Conservation (phyloP, 2,329 filamentous ascomycete species). For the Epichloe typhina region DNA sequence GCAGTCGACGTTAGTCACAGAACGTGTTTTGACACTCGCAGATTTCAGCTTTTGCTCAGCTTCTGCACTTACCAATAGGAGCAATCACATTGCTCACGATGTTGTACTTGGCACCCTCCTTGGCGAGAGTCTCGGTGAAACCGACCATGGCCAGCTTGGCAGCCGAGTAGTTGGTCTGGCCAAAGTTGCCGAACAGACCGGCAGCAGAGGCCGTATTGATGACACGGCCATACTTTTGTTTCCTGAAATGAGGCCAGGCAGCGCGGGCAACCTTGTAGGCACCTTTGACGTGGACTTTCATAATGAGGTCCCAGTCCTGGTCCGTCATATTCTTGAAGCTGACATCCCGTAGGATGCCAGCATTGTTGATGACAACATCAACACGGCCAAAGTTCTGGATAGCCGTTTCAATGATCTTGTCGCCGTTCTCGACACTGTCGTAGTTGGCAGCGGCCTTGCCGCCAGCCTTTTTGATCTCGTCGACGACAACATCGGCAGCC, state of each 20-base stretch:
- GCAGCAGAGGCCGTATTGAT: constrained; percentile 97
- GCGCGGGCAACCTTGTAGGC: constrained; percentile 92
- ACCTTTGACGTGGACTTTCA: constrained; percentile 82
- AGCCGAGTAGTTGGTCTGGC: constrained; percentile 92
- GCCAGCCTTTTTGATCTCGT: constrained; percentile 74
- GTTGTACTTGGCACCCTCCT: constrained; percentile 97
- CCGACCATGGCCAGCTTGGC: constrained; percentile 92
- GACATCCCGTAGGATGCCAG: constrained; percentile 85
- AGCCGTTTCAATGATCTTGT: constrained; percentile 84
- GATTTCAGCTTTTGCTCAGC: too few species aligned
- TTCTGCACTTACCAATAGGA: constrained; percentile 47
- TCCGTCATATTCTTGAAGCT: constrained; percentile 99
- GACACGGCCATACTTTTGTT: constrained; percentile 94
- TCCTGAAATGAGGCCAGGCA: constrained; percentile 94
- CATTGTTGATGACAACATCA: constrained; percentile 95
- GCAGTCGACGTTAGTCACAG: neutral
- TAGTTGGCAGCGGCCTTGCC: constrained; percentile 98
- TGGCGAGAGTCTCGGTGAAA: constrained; percentile 94
- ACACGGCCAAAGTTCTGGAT: constrained; percentile 73
- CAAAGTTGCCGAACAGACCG: constrained; percentile 89
- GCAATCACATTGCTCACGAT: constrained; percentile 92
- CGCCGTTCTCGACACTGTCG: constrained; percentile 84
- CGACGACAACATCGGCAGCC: constrained; percentile 72
- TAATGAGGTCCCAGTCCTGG: constrained; percentile 89
- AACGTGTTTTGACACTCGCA: neutral